These are phyloP conservation scores for Sclerotinia sclerotiorum DNA, from an alignment of 2,329 filamentous ascomycete genomes.

Conservation along the genomic window DNA sequence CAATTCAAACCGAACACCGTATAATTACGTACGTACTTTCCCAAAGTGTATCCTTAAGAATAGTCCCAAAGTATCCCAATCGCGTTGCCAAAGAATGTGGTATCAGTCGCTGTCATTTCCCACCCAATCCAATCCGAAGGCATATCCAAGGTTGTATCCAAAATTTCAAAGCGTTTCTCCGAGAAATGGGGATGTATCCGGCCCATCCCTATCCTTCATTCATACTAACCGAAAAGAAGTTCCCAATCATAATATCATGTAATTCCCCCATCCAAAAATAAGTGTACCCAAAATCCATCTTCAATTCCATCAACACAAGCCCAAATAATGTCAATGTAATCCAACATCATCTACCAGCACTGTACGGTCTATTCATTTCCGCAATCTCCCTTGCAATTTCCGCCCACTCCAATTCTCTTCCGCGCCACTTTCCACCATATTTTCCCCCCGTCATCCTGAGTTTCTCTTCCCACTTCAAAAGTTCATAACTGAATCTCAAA, in stretches of 20 bases:
- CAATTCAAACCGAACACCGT: conserved; percentile 4
- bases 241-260: conserved; percentile 1
- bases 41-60: not conserved
- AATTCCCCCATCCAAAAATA: not conserved
- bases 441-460: conserved; percentile 48
- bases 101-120: conserved; percentile 17
- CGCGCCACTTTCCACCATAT: conserved; percentile 47
- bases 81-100: conserved; percentile 18
- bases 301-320: not conserved
- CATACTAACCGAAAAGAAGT: not conserved
- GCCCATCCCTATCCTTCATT: conserved; percentile 3
- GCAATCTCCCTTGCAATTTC: conserved; percentile 88
- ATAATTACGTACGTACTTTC: not conserved
- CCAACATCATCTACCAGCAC: conserved; percentile 53
- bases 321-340: not conserved
- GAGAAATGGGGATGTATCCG: conserved; percentile 6
- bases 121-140: conserved; percentile 1
- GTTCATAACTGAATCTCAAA: conserved; percentile 89
- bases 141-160: not conserved
- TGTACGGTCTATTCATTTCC: conserved; percentile 90
- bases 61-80: not conserved
- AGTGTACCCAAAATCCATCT: not conserved
- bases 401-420: conserved; percentile 86
- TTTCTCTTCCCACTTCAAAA: conserved; percentile 91
- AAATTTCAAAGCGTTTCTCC: not conserved